These are phyloP conservation scores for Marchantia paleacea DNA, from an alignment of 225 moss, liverwort and hornwort genomes.

Conservation along the genomic window DNA sequence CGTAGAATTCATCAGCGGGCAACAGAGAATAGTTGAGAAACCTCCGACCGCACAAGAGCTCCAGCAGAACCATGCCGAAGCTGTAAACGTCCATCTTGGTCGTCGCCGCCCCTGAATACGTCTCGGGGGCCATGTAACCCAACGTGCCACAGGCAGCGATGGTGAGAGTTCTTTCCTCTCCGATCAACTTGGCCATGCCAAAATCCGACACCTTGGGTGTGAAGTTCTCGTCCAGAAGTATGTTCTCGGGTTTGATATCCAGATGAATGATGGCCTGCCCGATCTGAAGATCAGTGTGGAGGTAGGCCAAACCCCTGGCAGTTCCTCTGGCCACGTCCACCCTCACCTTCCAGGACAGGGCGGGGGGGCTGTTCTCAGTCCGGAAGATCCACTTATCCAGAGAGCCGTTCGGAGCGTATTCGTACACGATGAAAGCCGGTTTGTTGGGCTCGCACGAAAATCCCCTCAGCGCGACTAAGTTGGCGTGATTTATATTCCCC, in stretches of 20 bases:
- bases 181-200: conserved; percentile 55
- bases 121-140: conserved; percentile 60
- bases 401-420: conserved; percentile 64
- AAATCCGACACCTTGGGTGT: conserved; percentile 75
- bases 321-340: conserved; percentile 61
- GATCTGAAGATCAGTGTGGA: conserved; percentile 56
- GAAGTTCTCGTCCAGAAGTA: conserved; percentile 61
- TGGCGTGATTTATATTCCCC: conserved; percentile 71
- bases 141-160: conserved; percentile 59
- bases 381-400: conserved; percentile 68
- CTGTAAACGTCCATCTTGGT: conserved; percentile 77
- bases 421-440: conserved; percentile 64
- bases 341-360: conserved; percentile 65
- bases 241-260: conserved; percentile 74
- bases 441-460: conserved; percentile 54
- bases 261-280: conserved; percentile 69
- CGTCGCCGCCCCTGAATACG: conserved; percentile 54
- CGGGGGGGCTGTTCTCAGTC: conserved; percentile 20
- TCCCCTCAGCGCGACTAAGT: conserved; percentile 63
- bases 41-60: conserved; percentile 50
- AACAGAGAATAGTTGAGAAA: neutral
- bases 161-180: conserved; percentile 42
- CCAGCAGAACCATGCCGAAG: conserved; percentile 71
- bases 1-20: conserved; percentile 52
- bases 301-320: conserved; percentile 60